Conservation (phyloP, 371 early-diverging fungal genomes). For the Lichtheimia hyalospora region DNA sequence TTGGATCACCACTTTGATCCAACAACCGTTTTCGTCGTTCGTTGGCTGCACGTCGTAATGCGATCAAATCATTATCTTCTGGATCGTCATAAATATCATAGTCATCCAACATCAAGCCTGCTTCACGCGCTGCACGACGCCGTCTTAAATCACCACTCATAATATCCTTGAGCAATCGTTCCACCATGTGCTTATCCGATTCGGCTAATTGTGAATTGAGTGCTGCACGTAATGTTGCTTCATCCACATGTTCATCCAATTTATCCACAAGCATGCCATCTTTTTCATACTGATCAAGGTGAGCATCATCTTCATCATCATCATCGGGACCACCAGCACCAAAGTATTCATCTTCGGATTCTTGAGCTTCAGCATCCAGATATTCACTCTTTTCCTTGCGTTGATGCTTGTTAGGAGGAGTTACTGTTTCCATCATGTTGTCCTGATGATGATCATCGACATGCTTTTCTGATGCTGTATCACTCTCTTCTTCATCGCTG, state of each 20-base stretch:
- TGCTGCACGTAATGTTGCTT: conserved; percentile 29
- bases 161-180: conserved; percentile 45
- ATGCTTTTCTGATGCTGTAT: conserved; percentile 11
- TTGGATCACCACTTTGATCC: conserved; percentile 25
- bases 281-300: conserved; percentile 43
- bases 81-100: conserved; percentile 41
- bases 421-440: neutral
- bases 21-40: conserved; percentile 34
- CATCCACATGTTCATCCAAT: conserved; percentile 42
- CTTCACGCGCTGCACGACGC: conserved; percentile 35
- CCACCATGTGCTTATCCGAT: conserved; percentile 37
- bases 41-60: conserved; percentile 31
- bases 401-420: neutral
- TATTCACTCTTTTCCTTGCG: conserved; percentile 21
- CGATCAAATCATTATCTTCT: conserved; percentile 40
- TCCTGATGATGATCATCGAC: too few species aligned
- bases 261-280: conserved; percentile 44
- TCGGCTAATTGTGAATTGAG: conserved; percentile 36
- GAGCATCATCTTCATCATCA: conserved; percentile 22
- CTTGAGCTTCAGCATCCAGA: conserved; percentile 50
- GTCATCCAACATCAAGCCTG: conserved; percentile 41
- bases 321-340: conserved; percentile 40
- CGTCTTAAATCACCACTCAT: conserved; percentile 44
- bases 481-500: conserved; percentile 12
- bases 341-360: conserved; percentile 51